Base-by-base conservation (phyloP, 1,284 basidiomycete species). In the Tylopilus sp. region DNA sequence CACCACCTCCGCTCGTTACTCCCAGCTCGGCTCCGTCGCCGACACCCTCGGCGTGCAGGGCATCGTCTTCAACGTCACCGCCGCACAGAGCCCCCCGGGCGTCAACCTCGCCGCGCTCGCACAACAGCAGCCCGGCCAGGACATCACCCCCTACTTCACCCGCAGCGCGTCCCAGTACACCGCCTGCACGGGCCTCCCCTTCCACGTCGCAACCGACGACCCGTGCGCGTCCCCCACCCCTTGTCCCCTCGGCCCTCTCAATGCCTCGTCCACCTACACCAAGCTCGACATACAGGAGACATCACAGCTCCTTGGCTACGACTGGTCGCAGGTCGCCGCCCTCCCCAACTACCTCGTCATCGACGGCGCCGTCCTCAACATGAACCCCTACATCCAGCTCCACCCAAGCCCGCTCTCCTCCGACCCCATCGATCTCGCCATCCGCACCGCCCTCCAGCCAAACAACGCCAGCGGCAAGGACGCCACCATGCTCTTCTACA, bases 311-410 rank as follows among this genome's bases (percentile, higher is more conserved):
- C 85, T 91, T 33, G 94, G 94, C 13, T 97, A 95, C 68, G 85
- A 87, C 53, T 98, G 94, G 94, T 78, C 81, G 35, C 90, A 96
- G 65, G 86, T 97, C 29, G 79, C 86, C 2, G 65, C 63, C 26
- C 73, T 90, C 20, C 61, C 75, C 33, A 83, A 88, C 67, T 94
- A 89, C 71, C 74, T 97, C 60, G 94, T 98, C 36, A 74, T 99
- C 53, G 94, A 98, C 65, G 97, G 97, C 25, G 81, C 85, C 33
- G 97, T 99, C 32, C 86, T 99, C 67, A 98, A 99, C 74, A 84
- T 99, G 76, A 79, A 79, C 43, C 87, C 94, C 1, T 99, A 99
- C 77, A 77, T 98, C 55, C 70, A 74, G 17, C 79, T 87, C 19
- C 90, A 96, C 66, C 84, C 86, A 6, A 79, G 65, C 17, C 65